Percentiles rank a stretch among this genome's conserved stretches.
Conservation (phyloP, 140 eudicot species). For the Bidens hawaiensis region DNA sequence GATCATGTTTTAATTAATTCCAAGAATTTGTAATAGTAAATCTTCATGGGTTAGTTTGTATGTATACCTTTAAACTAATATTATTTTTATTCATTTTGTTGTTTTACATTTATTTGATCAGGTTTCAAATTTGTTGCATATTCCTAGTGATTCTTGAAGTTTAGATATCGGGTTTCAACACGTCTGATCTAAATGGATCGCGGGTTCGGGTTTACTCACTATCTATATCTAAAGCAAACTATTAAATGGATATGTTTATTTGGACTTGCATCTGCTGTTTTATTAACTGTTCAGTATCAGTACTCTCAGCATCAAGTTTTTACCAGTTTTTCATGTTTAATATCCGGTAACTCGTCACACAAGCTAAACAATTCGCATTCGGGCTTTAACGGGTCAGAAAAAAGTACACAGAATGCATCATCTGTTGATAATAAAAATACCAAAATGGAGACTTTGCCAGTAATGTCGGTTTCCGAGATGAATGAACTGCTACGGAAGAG, state of each 20-base stretch:
- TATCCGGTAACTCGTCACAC: constrained; percentile 17
- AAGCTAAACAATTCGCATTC: constrained; percentile 6
- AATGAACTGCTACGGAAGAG: constrained; percentile 28
- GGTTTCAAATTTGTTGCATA: too few relatives aligned
- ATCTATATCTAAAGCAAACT: constrained; percentile 20
- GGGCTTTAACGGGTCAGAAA: neutral
- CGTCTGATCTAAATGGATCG: constrained; percentile 39
- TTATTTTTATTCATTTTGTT: too few relatives aligned
- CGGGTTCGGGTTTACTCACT: constrained; percentile 8
- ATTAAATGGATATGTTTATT: constrained; percentile 38
- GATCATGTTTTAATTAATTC: too few relatives aligned
- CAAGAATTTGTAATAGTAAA: too few relatives aligned
- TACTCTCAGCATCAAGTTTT: constrained; percentile 39
- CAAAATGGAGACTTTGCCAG: constrained; percentile 5
- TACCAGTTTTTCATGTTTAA: constrained; percentile 26
- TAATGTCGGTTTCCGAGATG: constrained; percentile 41
- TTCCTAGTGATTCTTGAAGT: constrained; percentile 1
- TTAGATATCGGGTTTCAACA: neutral
- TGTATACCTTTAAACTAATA: too few relatives aligned
- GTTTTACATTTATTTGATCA: too few relatives aligned
- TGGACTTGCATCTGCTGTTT: constrained; percentile 32
- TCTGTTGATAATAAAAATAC: constrained; percentile 7
- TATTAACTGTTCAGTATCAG: constrained; percentile 39
- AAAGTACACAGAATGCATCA: neutral
- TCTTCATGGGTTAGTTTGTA: too few relatives aligned